Conservation (phyloP, 352 stramenopile genomes). For the Globisporangium cederbergense region DNA sequence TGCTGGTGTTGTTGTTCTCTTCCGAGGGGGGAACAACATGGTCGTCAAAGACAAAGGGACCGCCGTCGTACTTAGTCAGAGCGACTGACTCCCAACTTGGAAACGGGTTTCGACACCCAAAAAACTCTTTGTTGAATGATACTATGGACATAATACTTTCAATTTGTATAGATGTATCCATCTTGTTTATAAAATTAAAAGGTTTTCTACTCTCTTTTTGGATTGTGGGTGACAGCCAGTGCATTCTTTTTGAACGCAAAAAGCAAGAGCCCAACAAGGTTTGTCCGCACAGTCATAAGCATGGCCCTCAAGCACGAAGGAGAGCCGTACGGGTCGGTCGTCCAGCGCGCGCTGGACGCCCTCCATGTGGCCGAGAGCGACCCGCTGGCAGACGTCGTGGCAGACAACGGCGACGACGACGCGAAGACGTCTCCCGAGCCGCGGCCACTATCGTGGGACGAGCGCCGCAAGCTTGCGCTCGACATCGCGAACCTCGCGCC, state of each 20-base stretch:
- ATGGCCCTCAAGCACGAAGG: not conserved
- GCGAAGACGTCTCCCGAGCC: not conserved
- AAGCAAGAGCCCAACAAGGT: too few relatives aligned
- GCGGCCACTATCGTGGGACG: conserved; percentile 54
- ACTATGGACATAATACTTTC: too few relatives aligned
- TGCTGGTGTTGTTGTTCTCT: conserved; percentile 2
- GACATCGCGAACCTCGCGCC: conserved; percentile 72
- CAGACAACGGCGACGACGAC: not conserved
- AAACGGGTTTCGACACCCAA: too few relatives aligned
- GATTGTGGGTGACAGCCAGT: too few relatives aligned
- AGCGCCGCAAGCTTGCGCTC: conserved; percentile 50
- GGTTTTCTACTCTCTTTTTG: too few relatives aligned
- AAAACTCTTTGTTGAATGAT: too few relatives aligned
- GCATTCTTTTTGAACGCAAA: too few relatives aligned
- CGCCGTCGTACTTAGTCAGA: not conserved
- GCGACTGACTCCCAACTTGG: not conserved
- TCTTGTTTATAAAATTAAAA: too few relatives aligned
- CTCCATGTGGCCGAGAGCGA: not conserved
- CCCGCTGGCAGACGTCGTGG: not conserved
- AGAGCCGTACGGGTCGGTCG: not conserved
- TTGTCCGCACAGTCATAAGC: not conserved
- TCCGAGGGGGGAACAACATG: conserved; percentile 3
- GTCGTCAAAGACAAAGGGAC: not conserved
- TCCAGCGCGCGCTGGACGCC: conserved; percentile 1
- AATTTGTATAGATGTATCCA: too few relatives aligned